Evolutionary conservation across 1,139 yeast species (phyloP).

Genomic region (Candida labiduridarum): DNA sequence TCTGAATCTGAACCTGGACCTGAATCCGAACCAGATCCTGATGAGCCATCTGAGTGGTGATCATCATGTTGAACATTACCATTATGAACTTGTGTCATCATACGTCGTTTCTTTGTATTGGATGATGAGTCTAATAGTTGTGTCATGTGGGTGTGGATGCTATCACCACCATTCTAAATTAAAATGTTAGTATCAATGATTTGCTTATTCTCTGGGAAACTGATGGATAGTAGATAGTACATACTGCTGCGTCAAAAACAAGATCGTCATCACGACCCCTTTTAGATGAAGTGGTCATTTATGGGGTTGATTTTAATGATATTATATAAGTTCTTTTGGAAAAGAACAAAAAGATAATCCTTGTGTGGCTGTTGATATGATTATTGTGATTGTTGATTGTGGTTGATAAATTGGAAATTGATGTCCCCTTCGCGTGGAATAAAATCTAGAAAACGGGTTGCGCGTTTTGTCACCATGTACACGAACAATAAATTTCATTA

Average conservation of each 20-base stretch:
- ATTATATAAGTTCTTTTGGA: too few relatives aligned
- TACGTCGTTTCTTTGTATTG: background rate
- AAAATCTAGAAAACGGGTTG: too few relatives aligned
- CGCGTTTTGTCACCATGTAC: too few relatives aligned
- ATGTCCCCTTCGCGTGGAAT: too few relatives aligned
- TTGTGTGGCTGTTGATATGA: too few relatives aligned
- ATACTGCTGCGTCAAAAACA: background rate
- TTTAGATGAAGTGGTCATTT: background rate
- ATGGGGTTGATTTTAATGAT: background rate
- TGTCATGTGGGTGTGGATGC: constrained; percentile 1
- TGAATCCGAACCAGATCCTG: background rate
- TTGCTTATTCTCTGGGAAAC: background rate
- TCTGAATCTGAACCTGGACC: background rate
- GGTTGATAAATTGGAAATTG: too few relatives aligned
- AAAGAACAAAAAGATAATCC: too few relatives aligned
- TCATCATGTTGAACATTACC: background rate
- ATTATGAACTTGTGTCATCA: constrained; percentile 1
- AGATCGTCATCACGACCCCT: background rate
- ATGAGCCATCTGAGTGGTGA: background rate
- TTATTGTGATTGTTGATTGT: too few relatives aligned
- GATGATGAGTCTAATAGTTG: background rate
- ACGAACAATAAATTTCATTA: too few relatives aligned
- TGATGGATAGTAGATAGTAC: background rate
- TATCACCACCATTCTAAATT: constrained; percentile 1
- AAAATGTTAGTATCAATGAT: background rate